Percentiles rank a stretch among this genome's conserved stretches.
These are phyloP conservation scores for Lichtheimia corymbifera DNA, from an alignment of 371 early-diverging fungal genomes.

Conservation along the genomic window DNA sequence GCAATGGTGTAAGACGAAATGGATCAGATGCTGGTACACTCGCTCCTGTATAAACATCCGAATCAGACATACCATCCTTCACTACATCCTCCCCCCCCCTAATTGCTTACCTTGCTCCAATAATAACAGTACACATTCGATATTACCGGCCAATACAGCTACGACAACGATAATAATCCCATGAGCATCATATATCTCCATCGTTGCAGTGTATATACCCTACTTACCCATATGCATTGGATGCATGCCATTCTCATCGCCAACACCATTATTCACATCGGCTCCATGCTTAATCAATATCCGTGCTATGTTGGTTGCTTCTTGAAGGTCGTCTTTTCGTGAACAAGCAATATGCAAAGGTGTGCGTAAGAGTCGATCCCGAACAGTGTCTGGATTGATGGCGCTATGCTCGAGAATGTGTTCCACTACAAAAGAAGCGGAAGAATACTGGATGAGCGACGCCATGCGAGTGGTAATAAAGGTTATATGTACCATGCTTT, in stretches of 20 bases:
- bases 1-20: slow-evolving; percentile 46
- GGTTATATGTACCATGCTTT: slow-evolving; percentile 29
- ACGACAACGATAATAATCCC: neutral
- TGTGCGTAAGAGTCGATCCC: slow-evolving; percentile 44
- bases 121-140: slow-evolving; percentile 46
- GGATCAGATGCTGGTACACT: slow-evolving; percentile 50
- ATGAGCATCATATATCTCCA: neutral
- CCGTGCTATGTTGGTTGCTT: slow-evolving; percentile 38
- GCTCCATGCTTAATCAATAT: slow-evolving; percentile 37
- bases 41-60: slow-evolving; percentile 31
- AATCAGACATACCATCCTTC: slow-evolving; percentile 1
- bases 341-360: slow-evolving; percentile 51
- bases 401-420: slow-evolving; percentile 18
- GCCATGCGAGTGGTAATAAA: neutral
- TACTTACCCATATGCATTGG: slow-evolving; percentile 51
- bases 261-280: slow-evolving; percentile 53
- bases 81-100: too few species aligned
- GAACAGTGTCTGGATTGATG: slow-evolving; percentile 43
- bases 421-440: slow-evolving; percentile 23
- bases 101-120: slow-evolving; percentile 49
- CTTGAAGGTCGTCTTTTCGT: slow-evolving; percentile 34
- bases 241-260: slow-evolving; percentile 46
- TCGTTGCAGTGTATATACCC: neutral
- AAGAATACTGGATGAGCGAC: neutral
- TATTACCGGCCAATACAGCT: slow-evolving; percentile 51